phyloP scores from a whole-genome alignment of 2,329 filamentous ascomycete species.

The Dendryphion nanum region DNA sequence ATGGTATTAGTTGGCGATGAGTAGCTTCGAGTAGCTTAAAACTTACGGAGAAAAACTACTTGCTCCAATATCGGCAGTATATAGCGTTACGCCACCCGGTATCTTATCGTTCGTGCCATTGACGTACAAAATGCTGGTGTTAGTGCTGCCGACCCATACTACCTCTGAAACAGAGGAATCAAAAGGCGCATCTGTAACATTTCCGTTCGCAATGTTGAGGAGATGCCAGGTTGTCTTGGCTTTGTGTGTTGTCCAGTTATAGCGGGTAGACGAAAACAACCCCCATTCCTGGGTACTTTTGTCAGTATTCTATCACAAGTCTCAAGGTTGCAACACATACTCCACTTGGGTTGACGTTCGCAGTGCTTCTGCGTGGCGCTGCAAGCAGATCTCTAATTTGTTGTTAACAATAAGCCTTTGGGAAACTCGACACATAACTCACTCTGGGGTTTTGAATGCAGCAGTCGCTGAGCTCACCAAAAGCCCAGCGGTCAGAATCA shows the following conservation, averaged over 20 bases:
- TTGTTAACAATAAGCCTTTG: not conserved
- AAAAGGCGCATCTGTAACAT: slow-evolving; percentile 33
- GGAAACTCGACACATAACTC: slow-evolving; percentile 21
- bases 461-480: slow-evolving; percentile 25
- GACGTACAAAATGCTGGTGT: slow-evolving; percentile 62
- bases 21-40: not conserved
- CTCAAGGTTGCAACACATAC: slow-evolving; percentile 13
- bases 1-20: slow-evolving; percentile 2
- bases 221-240: slow-evolving; percentile 50
- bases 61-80: slow-evolving; percentile 30
- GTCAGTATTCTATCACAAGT: not conserved
- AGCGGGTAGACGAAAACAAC: slow-evolving; percentile 33
- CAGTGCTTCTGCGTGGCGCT: slow-evolving; percentile 30
- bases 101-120: slow-evolving; percentile 60
- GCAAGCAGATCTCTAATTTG: slow-evolving; percentile 15
- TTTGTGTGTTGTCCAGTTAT: slow-evolving; percentile 36
- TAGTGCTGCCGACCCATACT: slow-evolving; percentile 32
- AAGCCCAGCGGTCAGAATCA: slow-evolving; percentile 21
- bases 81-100: slow-evolving; percentile 34
- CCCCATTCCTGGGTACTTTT: slow-evolving; percentile 23
- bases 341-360: slow-evolving; percentile 31
- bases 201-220: slow-evolving; percentile 28
- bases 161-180: slow-evolving; percentile 32
- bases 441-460: slow-evolving; percentile 29
- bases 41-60: slow-evolving; percentile 26